Evolutionary conservation across 805 yeast species (phyloP).

Genomic region (Blastobotrys chiropterorum): DNA sequence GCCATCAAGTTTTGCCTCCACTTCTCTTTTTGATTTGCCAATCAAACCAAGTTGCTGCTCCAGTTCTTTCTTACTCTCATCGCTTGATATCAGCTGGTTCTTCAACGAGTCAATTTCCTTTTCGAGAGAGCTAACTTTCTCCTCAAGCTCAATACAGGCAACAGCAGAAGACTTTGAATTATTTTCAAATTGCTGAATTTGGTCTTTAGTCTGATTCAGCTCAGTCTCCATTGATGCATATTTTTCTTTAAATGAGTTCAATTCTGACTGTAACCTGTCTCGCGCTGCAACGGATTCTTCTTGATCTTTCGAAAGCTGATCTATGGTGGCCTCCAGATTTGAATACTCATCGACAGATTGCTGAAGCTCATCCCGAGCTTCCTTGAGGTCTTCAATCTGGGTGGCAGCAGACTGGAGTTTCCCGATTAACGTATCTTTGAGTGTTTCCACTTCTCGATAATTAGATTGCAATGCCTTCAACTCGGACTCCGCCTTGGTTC

Average conservation of each 20-base stretch:
- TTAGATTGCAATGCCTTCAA: conserved; percentile 13
- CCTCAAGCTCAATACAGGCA: not conserved
- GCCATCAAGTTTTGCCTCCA: conserved; percentile 4
- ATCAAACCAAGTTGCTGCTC: conserved; percentile 1
- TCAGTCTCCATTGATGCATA: not conserved
- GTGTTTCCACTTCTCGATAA: conserved; percentile 27
- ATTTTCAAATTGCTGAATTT: not conserved
- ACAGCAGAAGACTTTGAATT: not conserved
- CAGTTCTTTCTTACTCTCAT: conserved; percentile 4
- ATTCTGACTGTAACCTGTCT: not conserved
- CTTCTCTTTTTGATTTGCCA: not conserved
- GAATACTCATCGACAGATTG: not conserved
- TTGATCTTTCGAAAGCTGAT: not conserved
- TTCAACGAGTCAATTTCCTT: conserved; percentile 2
- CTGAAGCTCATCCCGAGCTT: not conserved
- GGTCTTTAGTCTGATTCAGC: not conserved
- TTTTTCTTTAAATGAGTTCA: not conserved
- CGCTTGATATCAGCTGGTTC: not conserved
- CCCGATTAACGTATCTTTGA: conserved; percentile 40
- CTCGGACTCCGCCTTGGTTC: conserved; percentile 20
- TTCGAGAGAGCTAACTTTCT: not conserved
- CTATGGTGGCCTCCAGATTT: not conserved
- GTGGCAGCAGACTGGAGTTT: conserved; percentile 41
- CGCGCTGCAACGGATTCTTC: not conserved
- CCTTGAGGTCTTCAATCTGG: conserved; percentile 26